These are phyloP conservation scores for Galeopsis tetrahit DNA, from an alignment of 257 asterid genomes.

Conservation along the genomic window DNA sequence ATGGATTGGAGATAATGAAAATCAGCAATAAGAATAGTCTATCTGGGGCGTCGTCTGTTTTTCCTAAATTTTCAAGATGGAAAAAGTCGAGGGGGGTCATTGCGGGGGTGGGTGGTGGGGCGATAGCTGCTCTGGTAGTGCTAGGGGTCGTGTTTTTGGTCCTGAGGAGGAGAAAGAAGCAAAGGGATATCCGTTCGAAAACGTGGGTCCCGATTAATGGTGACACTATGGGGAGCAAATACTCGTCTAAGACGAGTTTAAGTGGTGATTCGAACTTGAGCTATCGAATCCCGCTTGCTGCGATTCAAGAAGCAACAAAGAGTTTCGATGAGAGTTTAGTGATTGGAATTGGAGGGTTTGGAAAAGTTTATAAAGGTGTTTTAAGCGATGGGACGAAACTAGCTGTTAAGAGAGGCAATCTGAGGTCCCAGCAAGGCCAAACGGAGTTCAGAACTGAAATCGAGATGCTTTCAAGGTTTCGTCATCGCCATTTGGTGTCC, in stretches of 20 bases:
- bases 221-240: slow-evolving; percentile 73
- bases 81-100: slow-evolving; percentile 54
- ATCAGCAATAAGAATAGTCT: slow-evolving; percentile 59
- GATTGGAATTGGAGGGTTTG: slow-evolving; percentile 87
- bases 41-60: slow-evolving; percentile 33
- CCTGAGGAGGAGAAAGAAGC: slow-evolving; percentile 49
- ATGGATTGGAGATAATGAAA: slow-evolving; percentile 82
- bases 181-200: slow-evolving; percentile 54
- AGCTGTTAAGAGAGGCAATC: slow-evolving; percentile 84
- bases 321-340: slow-evolving; percentile 72
- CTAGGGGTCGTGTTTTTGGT: slow-evolving; percentile 43
- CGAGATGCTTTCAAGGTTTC: slow-evolving; percentile 85
- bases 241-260: slow-evolving; percentile 57
- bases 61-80: slow-evolving; percentile 37
- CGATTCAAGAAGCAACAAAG: slow-evolving; percentile 75
- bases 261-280: slow-evolving; percentile 60
- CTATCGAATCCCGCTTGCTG: slow-evolving; percentile 77
- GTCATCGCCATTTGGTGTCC: slow-evolving; percentile 84
- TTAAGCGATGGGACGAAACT: slow-evolving; percentile 67
- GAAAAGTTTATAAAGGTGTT: slow-evolving; percentile 81
- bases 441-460: slow-evolving; percentile 83
- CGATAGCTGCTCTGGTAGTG: slow-evolving; percentile 38
- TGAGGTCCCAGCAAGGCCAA: slow-evolving; percentile 77
- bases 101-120: slow-evolving; percentile 56
- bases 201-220: slow-evolving; percentile 75